These are phyloP conservation scores for Nymphaea colorata DNA, from an alignment of 164 flowering plant genomes.

Conservation along the genomic window DNA sequence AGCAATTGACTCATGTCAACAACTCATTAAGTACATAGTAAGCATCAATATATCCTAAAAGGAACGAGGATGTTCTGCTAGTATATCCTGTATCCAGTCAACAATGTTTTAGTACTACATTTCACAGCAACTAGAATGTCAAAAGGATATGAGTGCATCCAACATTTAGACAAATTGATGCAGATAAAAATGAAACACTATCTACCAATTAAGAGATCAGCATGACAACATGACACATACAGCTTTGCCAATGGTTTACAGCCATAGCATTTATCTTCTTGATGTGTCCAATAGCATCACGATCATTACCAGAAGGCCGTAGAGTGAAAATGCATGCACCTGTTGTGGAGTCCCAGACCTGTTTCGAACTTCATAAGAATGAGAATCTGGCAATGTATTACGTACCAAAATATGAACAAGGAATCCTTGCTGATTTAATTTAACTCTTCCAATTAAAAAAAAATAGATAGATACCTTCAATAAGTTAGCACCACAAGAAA, in stretches of 20 bases:
- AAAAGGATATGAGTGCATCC: too few species aligned
- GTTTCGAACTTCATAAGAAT: neutral
- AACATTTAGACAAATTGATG: too few species aligned
- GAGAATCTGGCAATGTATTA: neutral
- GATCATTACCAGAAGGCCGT: neutral
- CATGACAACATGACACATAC: neutral
- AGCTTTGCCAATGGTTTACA: neutral
- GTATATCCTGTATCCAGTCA: too few species aligned
- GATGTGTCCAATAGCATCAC: slow-evolving; percentile 1
- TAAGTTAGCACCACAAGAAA: slow-evolving; percentile 5
- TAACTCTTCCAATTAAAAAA: neutral
- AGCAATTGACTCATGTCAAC: too few species aligned
- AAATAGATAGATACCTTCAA: neutral
- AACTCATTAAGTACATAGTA: too few species aligned
- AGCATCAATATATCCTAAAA: too few species aligned
- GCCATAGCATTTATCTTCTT: slow-evolving; percentile 3
- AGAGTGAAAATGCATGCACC: slow-evolving; percentile 4
- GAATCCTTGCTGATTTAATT: neutral
- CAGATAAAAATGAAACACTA: too few species aligned
- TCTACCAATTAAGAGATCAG: neutral
- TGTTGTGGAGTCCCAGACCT: slow-evolving; percentile 5
- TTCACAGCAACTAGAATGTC: too few species aligned
- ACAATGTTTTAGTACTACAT: too few species aligned
- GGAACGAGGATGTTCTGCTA: too few species aligned
- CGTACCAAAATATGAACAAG: neutral